These are phyloP conservation scores for Populus alba DNA, from an alignment of 345 rosid genomes.

Conservation along the genomic window DNA sequence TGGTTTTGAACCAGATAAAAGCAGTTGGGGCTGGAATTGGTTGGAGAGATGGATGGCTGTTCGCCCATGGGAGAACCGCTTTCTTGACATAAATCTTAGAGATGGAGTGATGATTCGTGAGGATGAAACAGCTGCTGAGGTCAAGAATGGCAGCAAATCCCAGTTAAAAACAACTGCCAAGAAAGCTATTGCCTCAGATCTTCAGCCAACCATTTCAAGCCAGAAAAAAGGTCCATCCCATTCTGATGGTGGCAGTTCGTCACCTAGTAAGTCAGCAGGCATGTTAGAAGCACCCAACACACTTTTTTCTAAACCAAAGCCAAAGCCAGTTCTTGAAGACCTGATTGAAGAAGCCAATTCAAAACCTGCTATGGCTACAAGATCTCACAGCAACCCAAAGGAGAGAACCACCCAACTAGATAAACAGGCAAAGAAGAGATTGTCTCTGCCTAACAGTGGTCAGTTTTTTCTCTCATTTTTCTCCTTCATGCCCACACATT, in stretches of 20 bases:
- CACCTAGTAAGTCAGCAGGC: conserved; percentile 57
- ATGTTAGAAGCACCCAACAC: conserved; percentile 43
- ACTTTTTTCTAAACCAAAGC: conserved; percentile 42
- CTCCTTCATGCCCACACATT: neutral
- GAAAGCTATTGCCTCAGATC: conserved; percentile 42
- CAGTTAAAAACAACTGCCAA: conserved; percentile 52
- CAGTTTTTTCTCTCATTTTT: conserved; percentile 19
- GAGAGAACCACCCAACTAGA: conserved; percentile 55
- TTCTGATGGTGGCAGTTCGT: conserved; percentile 64
- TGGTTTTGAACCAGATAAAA: conserved; percentile 88
- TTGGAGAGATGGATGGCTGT: conserved; percentile 99
- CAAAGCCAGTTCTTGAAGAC: conserved; percentile 52
- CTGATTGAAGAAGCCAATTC: conserved; percentile 50
- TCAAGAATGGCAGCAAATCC: conserved; percentile 44
- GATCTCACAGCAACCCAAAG: conserved; percentile 91
- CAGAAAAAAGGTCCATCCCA: conserved; percentile 68
- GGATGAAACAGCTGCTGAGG: conserved; percentile 43
- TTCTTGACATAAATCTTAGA: conserved; percentile 80
- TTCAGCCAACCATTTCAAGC: conserved; percentile 39
- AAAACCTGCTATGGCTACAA: conserved; percentile 42
- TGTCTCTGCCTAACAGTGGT: conserved; percentile 76
- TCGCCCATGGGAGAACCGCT: conserved; percentile 99
- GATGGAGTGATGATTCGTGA: conserved; percentile 70
- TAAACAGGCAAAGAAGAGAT: conserved; percentile 58
- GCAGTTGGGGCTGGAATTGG: conserved; percentile 99